Base-by-base conservation (phyloP, 2,329 filamentous ascomycete species). In the Xylariaceae sp. region DNA sequence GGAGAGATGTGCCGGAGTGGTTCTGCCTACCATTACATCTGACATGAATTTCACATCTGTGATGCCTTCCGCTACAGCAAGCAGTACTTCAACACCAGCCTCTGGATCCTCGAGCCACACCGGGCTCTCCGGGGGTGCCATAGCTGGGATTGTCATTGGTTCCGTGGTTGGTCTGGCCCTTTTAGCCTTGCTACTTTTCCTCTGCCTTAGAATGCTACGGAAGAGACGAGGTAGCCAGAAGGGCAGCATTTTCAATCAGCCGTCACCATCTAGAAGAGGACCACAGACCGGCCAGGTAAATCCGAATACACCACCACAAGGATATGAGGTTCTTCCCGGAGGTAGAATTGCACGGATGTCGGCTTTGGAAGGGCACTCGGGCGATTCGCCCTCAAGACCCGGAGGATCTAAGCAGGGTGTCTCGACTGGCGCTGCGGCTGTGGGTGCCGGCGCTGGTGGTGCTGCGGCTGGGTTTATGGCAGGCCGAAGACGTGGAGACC, bases 291-390 rank as follows among this genome's bases (percentile, higher is more conserved):
- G 64, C 7, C 71, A 73, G 48, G 52, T 56, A 54, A 30, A 58
- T 48, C 35, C 50, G 34, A 36, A 39, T 22, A 41, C 47, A 33
- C 52, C 46, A 34, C 66, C 72, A 3, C 67, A 71, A 50, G 83
- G 79, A 31, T 86, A 87, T 50, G 85, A 89, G 53, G 78, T 89
- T 13, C 74, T 94, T 9, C 87, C 89, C 4, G 90, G 89, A 33
- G 89, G 89, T 22, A 84, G 93, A 47, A 93, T 98, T 44, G 88
- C 93, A 30, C 83, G 93, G 42, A 97, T 98, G 93, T 90, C 91
- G 30, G 93, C 93, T 26, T 67, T 98, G 39, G 91, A 96, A 66
- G 84, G 82, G 4, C 79, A 84, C 41, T 79, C 81, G 1, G 79
- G 75, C 43, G 76, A 81, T 17, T 79, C 80, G 3, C 74, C 80